phyloP scores from a whole-genome alignment of 202 grass and related monocot species.

The Alloteropsis angusta region DNA sequence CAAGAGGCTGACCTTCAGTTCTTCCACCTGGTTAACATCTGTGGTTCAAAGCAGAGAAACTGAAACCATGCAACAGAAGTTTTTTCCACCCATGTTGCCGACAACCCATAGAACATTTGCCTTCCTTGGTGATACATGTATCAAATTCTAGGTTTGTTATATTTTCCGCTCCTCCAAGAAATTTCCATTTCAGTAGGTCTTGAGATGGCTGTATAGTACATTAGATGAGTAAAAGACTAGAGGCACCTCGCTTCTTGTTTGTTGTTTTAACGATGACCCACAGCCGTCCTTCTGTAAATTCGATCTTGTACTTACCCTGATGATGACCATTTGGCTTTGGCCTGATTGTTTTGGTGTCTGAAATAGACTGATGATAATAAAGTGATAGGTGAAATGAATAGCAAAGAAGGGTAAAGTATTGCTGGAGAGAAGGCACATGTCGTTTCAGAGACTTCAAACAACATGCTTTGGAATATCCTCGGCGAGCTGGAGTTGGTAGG shows the following conservation, averaged over 20 bases:
- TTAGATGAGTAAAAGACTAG: conserved; percentile 5
- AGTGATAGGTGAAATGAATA: not conserved
- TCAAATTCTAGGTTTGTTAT: not conserved
- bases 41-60: not conserved
- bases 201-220: conserved; percentile 7
- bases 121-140: not conserved
- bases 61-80: not conserved
- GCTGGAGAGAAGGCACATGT: not conserved
- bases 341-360: not conserved
- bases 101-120: not conserved
- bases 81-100: conserved; percentile 17
- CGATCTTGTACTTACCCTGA: not conserved
- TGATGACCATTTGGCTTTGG: not conserved
- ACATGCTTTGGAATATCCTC: too few relatives aligned
- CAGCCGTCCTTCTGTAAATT: not conserved
- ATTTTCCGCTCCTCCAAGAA: too few relatives aligned
- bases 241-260: conserved; percentile 1
- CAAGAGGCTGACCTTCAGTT: conserved; percentile 1
- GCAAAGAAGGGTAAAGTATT: not conserved
- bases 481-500: too few relatives aligned
- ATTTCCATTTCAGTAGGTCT: conserved; percentile 8
- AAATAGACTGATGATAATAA: too few relatives aligned
- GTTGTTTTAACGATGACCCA: not conserved
- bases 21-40: too few relatives aligned
- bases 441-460: too few relatives aligned